Evolutionary conservation across 805 yeast genomes (phyloP).

Genomic region (Saccharomycopsis javanensis): DNA sequence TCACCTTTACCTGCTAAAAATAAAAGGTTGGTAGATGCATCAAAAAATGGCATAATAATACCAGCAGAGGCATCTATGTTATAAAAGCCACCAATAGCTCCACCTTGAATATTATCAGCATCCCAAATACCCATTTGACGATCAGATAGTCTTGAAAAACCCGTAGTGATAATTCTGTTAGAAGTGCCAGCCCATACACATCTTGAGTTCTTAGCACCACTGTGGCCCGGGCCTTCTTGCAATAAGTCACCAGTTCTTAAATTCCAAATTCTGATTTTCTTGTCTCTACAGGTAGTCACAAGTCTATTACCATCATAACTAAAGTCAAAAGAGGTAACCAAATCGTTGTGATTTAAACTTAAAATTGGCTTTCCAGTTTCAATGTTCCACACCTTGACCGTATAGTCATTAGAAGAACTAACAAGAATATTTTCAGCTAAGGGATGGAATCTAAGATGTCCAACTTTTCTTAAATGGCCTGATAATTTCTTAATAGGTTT

Average conservation of each 20-base stretch:
- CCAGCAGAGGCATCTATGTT: slow-evolving; percentile 88
- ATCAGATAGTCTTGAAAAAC: slow-evolving; percentile 85
- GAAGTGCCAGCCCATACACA: slow-evolving; percentile 85
- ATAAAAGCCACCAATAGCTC: slow-evolving; percentile 85
- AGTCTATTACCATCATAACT: slow-evolving; percentile 80
- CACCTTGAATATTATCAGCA: slow-evolving; percentile 56
- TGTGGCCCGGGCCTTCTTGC: slow-evolving; percentile 81
- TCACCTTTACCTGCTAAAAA: slow-evolving; percentile 97
- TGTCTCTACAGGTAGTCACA: slow-evolving; percentile 88
- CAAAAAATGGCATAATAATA: slow-evolving; percentile 84
- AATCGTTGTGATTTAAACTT: slow-evolving; percentile 77
- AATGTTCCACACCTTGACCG: slow-evolving; percentile 86
- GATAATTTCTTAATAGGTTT: slow-evolving; percentile 57
- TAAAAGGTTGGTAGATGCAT: slow-evolving; percentile 66
- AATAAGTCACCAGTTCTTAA: slow-evolving; percentile 62
- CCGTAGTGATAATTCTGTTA: slow-evolving; percentile 84
- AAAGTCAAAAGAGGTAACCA: slow-evolving; percentile 88
- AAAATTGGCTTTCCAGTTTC: slow-evolving; percentile 60
- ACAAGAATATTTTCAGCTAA: slow-evolving; percentile 80
- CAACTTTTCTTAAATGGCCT: slow-evolving; percentile 93
- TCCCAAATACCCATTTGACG: slow-evolving; percentile 97
- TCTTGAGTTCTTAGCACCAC: slow-evolving; percentile 87
- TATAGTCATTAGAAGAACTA: slow-evolving; percentile 81
- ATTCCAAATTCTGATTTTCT: slow-evolving; percentile 87
- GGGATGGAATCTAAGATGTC: slow-evolving; percentile 86